Percentiles rank a stretch among this genome's conserved stretches.
Conservation (phyloP, 306 rosid species). For the Cicer pinnatifidum region DNA sequence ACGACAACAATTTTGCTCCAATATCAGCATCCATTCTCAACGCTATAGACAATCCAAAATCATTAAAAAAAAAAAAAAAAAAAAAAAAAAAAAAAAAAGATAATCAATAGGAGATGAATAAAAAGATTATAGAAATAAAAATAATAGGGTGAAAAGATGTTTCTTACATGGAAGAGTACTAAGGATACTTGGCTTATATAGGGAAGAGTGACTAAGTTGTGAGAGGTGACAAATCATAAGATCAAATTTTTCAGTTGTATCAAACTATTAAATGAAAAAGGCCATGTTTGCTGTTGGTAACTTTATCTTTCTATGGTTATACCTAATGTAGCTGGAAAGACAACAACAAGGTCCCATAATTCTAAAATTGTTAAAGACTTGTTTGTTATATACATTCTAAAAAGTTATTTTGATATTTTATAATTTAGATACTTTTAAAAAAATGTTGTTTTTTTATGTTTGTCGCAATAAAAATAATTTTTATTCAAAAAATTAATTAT, state of each 20-base stretch:
- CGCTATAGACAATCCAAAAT: too few species aligned
- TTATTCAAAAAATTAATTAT: too few species aligned
- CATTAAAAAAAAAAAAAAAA: too few species aligned
- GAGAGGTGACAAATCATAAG: not conserved
- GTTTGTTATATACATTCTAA: too few species aligned
- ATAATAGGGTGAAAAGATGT: not conserved
- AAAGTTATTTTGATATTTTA: too few species aligned
- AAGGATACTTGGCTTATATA: not conserved
- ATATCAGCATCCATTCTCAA: too few species aligned
- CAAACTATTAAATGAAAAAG: slow-evolving; percentile 5
- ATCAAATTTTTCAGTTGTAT: slow-evolving; percentile 5
- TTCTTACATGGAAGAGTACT: not conserved
- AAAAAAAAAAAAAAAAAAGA: too few species aligned
- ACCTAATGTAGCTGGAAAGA: slow-evolving; percentile 15
- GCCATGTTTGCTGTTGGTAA: not conserved
- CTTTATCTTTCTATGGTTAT: slow-evolving; percentile 11
- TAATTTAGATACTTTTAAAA: too few species aligned
- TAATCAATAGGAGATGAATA: too few species aligned
- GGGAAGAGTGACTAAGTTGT: not conserved
- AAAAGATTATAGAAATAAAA: not conserved
- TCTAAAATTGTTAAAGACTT: not conserved
- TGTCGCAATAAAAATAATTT: too few species aligned
- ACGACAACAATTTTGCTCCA: too few species aligned
- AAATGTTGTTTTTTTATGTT: too few species aligned
- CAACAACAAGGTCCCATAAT: not conserved